A percentile compares a stretch with the other conserved stretches of the same genome.
Evolutionary conservation across 2,329 filamentous ascomycete species (phyloP).

Genomic region (Endothia cerciana): DNA sequence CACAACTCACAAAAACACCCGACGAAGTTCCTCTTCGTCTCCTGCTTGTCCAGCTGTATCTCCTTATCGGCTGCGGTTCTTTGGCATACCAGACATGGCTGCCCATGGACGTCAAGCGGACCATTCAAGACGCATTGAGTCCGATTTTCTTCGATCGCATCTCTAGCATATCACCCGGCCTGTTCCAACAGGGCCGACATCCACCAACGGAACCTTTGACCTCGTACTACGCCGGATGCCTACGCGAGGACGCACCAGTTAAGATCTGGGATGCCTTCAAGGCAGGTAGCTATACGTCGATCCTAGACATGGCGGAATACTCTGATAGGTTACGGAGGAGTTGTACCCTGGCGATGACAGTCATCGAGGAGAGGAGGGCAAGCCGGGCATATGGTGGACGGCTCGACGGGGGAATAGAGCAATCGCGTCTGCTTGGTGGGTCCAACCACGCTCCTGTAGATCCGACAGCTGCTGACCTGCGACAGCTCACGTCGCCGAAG

Average conservation of each 20-base stretch:
- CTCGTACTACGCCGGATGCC: conserved; percentile 50
- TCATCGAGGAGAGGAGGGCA: conserved; percentile 55
- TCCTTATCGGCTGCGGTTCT: conserved; percentile 54
- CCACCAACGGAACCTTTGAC: conserved; percentile 47
- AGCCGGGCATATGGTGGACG: conserved; percentile 48
- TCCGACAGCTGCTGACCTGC: conserved; percentile 15
- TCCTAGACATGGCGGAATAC: conserved; percentile 51
- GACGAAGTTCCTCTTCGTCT: conserved; percentile 53
- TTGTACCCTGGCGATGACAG: conserved; percentile 56
- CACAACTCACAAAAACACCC: conserved; percentile 49
- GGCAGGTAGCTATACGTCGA: conserved; percentile 54
- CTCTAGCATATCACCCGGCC: conserved; percentile 53
- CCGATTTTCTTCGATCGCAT: conserved; percentile 60
- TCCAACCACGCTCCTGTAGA: conserved; percentile 22
- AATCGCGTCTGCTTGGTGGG: conserved; percentile 53
- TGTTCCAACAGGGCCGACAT: conserved; percentile 42
- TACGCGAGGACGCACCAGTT: conserved; percentile 42
- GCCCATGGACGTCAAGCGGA: conserved; percentile 58
- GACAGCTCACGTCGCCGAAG: conserved; percentile 47
- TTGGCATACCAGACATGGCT: conserved; percentile 54
- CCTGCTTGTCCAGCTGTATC: conserved; percentile 55
- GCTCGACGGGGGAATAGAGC: conserved; percentile 44
- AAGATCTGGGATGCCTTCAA: conserved; percentile 55
- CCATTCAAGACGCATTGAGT: conserved; percentile 59
- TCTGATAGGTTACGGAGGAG: conserved; percentile 51